phyloP scores from a whole-genome alignment of 2,329 filamentous ascomycete genomes.

The Alternaria ethzedia region DNA sequence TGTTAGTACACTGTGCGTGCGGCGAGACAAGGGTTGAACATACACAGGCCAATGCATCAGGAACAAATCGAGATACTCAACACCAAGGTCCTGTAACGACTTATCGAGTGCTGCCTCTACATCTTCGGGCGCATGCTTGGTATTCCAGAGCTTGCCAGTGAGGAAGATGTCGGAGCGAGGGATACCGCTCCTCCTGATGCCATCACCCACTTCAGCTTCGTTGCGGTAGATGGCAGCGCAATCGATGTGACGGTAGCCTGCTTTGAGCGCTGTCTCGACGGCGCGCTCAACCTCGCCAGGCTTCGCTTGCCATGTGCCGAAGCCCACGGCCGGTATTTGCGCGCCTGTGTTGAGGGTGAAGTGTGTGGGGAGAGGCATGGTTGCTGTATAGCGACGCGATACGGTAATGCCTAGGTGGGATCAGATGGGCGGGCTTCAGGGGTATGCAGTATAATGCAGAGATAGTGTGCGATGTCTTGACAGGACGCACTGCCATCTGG shows the following conservation, averaged over 20 bases:
- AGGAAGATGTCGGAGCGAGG: slow-evolving; percentile 71
- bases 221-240: slow-evolving; percentile 79
- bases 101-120: slow-evolving; percentile 65
- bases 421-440: neutral
- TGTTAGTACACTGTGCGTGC: neutral
- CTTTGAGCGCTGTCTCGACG: slow-evolving; percentile 69
- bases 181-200: slow-evolving; percentile 68
- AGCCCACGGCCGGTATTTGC: slow-evolving; percentile 76
- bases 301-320: slow-evolving; percentile 78
- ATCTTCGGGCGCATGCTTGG: slow-evolving; percentile 68
- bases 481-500: neutral
- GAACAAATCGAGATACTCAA: slow-evolving; percentile 71
- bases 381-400: neutral
- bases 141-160: slow-evolving; percentile 82
- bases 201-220: slow-evolving; percentile 73
- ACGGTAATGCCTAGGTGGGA: neutral
- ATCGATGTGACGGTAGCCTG: slow-evolving; percentile 76
- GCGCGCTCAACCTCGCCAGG: slow-evolving; percentile 66
- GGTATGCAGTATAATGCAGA: neutral
- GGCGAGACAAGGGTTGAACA: neutral
- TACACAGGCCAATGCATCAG: slow-evolving; percentile 68
- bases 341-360: slow-evolving; percentile 69
- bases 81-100: slow-evolving; percentile 65
- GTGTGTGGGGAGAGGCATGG: slow-evolving; percentile 37
- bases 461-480: neutral